Percentiles rank a stretch among this genome's conserved stretches.
Conservation (phyloP, 2,329 filamentous ascomycete genomes). For the Colletotrichum limetticola region DNA sequence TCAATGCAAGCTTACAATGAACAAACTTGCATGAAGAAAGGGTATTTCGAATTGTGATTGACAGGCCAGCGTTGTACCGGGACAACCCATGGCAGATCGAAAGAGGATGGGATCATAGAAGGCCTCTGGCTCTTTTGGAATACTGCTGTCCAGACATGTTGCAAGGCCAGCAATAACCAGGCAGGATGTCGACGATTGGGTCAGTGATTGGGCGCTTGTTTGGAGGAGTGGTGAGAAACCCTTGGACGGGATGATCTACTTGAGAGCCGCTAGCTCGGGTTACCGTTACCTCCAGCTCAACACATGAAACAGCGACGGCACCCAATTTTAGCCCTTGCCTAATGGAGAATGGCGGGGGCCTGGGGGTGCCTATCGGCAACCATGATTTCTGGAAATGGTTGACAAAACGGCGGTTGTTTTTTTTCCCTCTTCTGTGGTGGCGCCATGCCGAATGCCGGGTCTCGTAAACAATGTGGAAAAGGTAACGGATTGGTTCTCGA, state of each 20-base stretch:
- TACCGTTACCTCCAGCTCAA: conserved; percentile 22
- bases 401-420: background rate
- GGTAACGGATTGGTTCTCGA: background rate
- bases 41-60: background rate
- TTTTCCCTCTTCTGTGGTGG: no score
- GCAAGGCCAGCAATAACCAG: background rate
- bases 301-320: conserved; percentile 28
- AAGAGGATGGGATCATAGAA: background rate
- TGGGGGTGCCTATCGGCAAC: background rate
- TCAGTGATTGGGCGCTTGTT: conserved; percentile 20
- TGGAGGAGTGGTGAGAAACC: background rate
- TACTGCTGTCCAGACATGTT: background rate
- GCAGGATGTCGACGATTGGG: background rate
- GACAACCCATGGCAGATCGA: background rate
- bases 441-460: background rate
- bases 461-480: background rate
- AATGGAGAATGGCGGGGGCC: background rate
- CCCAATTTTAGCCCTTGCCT: conserved; percentile 15
- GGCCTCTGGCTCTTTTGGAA: background rate
- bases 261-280: conserved; percentile 29
- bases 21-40: background rate
- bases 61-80: background rate
- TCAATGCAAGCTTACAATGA: background rate
- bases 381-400: background rate
- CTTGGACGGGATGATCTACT: conserved; percentile 19